Base-by-base conservation (phyloP, 768 basidiomycete genomes). In the Russula olivacea region DNA sequence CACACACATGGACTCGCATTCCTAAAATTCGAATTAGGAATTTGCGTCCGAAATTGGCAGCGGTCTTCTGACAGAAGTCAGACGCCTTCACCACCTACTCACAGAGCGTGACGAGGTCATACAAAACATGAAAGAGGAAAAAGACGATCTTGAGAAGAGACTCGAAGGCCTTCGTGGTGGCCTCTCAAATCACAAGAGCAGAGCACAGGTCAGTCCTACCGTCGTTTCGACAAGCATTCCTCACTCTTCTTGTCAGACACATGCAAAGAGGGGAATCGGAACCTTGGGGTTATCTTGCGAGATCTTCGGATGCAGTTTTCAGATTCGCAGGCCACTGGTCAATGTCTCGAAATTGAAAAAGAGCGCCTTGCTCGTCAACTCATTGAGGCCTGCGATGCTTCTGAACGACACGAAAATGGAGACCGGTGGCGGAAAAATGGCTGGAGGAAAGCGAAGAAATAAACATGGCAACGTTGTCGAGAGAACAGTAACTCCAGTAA, bases 191-290 rank as follows among this genome's bases (percentile, higher is more conserved):
- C 85, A 52, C 89, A 93, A 70, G 91, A 96, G 75, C 83, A 87
- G 72, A 88, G 79, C 63, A 80, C 89, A 62, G 92, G 92, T 88
- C 67, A 58, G 83, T 74, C 28, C 36, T 47, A n/a, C 40, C 32
- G n/a, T 19, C 6, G 34, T n/a, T 51, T 55, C 25, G 14, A 30
- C 11, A 47, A 4, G 40, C 8, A 30, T 25, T 55, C 21, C 58
- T 60, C 40, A 59, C 36, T 1, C 5, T 41, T 48, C 28, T 40
- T 38, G 19, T 49, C 25, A 88, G 96, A 98, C 73, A 92, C 93
- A 66, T 96, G 86, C 84, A 93, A 93, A 76, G 95, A 98, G 76
- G 93, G 95, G 76, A 98, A 97, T 73, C 98, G 97, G 96, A 96
- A 98, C 71, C 85, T 98, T 61, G 96, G 98, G 77, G 93, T 98